These are phyloP conservation scores for Yamagishiella unicocca DNA, from an alignment of 139 green algal species.

Conservation along the genomic window DNA sequence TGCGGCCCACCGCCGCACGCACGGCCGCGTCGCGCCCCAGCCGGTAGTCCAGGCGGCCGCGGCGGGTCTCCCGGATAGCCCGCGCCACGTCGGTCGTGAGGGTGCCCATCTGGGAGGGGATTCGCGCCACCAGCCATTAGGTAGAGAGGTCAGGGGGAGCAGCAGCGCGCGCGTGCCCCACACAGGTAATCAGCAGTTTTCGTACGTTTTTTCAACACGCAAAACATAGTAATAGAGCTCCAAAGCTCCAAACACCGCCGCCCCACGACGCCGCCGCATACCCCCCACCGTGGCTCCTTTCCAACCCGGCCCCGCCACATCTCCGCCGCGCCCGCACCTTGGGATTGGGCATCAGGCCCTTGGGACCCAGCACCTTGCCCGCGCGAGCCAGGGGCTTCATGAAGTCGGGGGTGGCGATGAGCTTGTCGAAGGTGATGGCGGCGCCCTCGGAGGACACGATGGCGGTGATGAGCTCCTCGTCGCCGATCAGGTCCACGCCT, in stretches of 20 bases:
- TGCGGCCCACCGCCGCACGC: slow-evolving; percentile 77
- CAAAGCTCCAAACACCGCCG: too few species aligned
- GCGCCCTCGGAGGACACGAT: slow-evolving; percentile 70
- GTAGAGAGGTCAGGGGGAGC: not conserved
- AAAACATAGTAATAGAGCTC: not conserved
- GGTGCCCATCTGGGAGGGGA: slow-evolving; percentile 77
- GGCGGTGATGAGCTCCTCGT: slow-evolving; percentile 80
- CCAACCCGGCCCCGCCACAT: not conserved
- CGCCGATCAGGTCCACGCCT: slow-evolving; percentile 89
- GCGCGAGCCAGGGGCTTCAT: slow-evolving; percentile 82
- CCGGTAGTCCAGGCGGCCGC: slow-evolving; percentile 88
- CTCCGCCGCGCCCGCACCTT: slow-evolving; percentile 77
- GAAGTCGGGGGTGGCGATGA: slow-evolving; percentile 87
- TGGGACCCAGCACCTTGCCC: slow-evolving; percentile 88
- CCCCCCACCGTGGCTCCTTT: too few species aligned
- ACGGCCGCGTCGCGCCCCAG: slow-evolving; percentile 83
- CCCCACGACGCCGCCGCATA: too few species aligned
- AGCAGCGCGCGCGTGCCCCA: too few species aligned
- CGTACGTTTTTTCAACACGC: too few species aligned
- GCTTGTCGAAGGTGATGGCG: slow-evolving; percentile 76
- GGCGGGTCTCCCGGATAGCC: slow-evolving; percentile 79
- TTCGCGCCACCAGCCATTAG: not conserved
- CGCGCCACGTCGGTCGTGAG: slow-evolving; percentile 79
- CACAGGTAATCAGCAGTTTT: too few species aligned
- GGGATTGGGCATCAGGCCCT: slow-evolving; percentile 98